Conservation (phyloP, 1,284 basidiomycete genomes). For the Puccinia coronata region DNA sequence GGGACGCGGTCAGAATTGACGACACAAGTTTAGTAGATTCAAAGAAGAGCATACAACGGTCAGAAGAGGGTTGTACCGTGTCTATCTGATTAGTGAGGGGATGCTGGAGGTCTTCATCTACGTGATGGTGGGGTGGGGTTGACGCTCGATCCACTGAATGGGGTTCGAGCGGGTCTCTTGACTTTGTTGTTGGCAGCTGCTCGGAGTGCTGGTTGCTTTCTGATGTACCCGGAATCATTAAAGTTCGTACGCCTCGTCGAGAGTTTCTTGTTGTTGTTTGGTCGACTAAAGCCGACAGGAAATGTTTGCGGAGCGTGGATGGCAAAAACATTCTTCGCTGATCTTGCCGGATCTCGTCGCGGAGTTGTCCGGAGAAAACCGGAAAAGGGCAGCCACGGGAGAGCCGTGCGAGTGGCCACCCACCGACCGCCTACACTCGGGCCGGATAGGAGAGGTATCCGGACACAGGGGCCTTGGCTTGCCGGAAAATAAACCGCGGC, state of each 20-base stretch:
- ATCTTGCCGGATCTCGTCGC: too few species aligned
- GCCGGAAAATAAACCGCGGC: too few species aligned
- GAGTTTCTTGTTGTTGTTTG: neutral
- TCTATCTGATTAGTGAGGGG: neutral
- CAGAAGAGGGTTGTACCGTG: neutral
- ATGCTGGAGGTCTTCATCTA: constrained; percentile 1
- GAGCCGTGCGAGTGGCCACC: too few species aligned
- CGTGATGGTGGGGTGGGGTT: neutral
- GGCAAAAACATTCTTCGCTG: too few species aligned
- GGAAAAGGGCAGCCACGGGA: too few species aligned
- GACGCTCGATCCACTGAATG: neutral
- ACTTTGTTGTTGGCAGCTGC: neutral
- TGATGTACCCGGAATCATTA: neutral
- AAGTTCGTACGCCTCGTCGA: neutral
- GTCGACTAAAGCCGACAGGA: too few species aligned
- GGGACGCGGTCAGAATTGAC: neutral
- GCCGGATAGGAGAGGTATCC: too few species aligned
- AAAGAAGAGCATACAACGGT: neutral
- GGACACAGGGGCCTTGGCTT: too few species aligned
- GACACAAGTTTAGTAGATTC: neutral
- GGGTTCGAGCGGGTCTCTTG: neutral
- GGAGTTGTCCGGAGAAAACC: too few species aligned
- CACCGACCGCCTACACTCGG: too few species aligned
- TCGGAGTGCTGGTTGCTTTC: neutral
- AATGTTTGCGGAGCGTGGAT: too few species aligned